phyloP scores from a whole-genome alignment of 1,284 basidiomycete genomes.

The Hypsizygus ulmarius region DNA sequence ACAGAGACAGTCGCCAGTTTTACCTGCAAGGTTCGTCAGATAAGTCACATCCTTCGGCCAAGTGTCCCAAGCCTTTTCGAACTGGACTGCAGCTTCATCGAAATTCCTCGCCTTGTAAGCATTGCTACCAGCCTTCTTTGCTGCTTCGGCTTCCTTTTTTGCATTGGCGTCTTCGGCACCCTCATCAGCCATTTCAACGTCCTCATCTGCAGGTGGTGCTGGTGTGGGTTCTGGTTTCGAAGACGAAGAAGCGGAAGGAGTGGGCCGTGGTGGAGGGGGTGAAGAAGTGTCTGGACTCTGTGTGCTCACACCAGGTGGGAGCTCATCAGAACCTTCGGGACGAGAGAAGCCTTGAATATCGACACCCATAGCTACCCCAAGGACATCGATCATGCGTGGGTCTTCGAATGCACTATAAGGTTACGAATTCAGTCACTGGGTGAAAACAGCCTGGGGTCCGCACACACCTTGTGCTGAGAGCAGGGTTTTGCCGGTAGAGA shows the following conservation, averaged over 20 bases:
- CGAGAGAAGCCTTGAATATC: conserved; percentile 88
- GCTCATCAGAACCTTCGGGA: conserved; percentile 81
- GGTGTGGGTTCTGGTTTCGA: conserved; percentile 39
- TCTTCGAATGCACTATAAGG: conserved; percentile 61
- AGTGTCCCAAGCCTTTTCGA: conserved; percentile 88
- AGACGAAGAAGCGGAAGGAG: conserved; percentile 38
- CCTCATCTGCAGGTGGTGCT: conserved; percentile 44
- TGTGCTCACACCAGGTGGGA: conserved; percentile 58
- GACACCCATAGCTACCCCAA: conserved; percentile 92
- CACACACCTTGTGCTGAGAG: conserved; percentile 51
- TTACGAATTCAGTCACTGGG: background rate
- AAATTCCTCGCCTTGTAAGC: conserved; percentile 88
- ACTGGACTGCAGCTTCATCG: conserved; percentile 68
- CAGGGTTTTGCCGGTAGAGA: conserved; percentile 62
- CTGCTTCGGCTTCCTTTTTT: conserved; percentile 73
- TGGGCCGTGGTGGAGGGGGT: conserved; percentile 35
- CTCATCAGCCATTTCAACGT: conserved; percentile 62
- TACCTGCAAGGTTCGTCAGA: conserved; percentile 86
- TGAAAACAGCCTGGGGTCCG: background rate
- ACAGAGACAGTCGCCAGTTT: conserved; percentile 24
- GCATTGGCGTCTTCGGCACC: conserved; percentile 61
- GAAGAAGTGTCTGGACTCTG: conserved; percentile 24
- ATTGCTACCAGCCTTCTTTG: conserved; percentile 78
- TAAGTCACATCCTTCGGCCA: conserved; percentile 95
- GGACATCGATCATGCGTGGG: conserved; percentile 90